These are phyloP conservation scores for Zizania latifolia DNA, from an alignment of 176 grass and related monocot species.

Conservation along the genomic window DNA sequence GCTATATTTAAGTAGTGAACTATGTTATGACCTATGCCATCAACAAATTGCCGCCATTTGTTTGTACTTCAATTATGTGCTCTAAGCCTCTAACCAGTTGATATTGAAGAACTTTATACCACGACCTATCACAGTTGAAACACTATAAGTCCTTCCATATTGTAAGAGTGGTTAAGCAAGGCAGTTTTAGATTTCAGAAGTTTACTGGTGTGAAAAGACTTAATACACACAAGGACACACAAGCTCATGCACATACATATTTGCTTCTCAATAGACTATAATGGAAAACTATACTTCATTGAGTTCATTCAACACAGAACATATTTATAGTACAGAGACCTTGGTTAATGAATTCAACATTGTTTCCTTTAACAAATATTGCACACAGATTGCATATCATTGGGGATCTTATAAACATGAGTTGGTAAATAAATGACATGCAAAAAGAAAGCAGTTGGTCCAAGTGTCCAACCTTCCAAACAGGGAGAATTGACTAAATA, in stretches of 20 bases:
- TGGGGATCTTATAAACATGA: neutral
- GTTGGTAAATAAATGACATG: neutral
- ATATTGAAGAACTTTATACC: constrained; percentile 5
- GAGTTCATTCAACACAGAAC: neutral
- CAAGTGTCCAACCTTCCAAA: no score
- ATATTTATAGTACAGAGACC: neutral
- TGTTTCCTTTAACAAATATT: constrained; percentile 20
- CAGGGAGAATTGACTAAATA: neutral
- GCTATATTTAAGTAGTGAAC: neutral
- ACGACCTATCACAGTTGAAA: neutral
- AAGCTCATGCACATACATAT: neutral
- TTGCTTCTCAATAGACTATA: neutral
- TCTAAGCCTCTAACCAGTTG: neutral
- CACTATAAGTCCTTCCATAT: neutral
- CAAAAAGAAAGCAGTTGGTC: neutral
- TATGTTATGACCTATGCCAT: neutral
- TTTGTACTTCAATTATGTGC: neutral
- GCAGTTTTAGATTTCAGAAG: no score
- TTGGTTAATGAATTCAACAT: neutral
- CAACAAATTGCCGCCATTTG: neutral
- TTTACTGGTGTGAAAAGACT: neutral
- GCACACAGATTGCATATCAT: neutral
- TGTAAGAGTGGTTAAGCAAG: no score
- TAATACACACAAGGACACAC: neutral
- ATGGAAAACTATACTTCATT: neutral